Conservation (phyloP, 139 green algal genomes). For the Marvania coccoides region DNA sequence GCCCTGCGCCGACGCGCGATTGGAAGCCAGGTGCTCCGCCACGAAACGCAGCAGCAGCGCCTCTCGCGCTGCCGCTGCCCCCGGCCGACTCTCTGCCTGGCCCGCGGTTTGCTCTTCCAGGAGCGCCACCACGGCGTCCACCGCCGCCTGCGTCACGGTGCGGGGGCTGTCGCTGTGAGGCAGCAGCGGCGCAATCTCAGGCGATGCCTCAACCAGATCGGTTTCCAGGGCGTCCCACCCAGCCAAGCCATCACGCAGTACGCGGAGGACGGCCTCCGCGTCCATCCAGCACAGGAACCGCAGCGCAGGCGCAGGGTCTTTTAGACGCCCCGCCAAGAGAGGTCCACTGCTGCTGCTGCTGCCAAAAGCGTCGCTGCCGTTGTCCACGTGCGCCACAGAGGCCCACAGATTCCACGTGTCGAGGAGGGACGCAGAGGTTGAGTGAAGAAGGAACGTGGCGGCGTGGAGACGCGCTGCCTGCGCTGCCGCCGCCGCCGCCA, state of each 20-base stretch:
- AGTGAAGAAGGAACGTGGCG: conserved; percentile 34
- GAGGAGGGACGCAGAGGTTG: conserved; percentile 5
- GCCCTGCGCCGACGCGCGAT: conserved; percentile 9
- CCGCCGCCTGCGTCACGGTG: conserved; percentile 14
- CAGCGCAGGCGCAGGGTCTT: conserved; percentile 31
- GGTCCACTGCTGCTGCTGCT: background rate
- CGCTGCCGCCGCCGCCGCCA: background rate
- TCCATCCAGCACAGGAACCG: conserved; percentile 27
- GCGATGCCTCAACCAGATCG: conserved; percentile 18
- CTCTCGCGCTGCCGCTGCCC: background rate
- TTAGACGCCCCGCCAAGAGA: background rate
- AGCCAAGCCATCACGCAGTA: conserved; percentile 31
- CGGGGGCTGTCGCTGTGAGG: background rate
- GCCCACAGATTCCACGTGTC: conserved; percentile 23
- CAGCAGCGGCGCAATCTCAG: background rate
- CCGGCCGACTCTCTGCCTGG: too few species aligned
- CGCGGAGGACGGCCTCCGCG: conserved; percentile 13
- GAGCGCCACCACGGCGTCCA: conserved; percentile 33
- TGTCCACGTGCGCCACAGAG: conserved; percentile 3
- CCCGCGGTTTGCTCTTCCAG: background rate
- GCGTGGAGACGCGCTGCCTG: conserved; percentile 20
- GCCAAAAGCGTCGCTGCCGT: background rate
- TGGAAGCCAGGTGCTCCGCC: conserved; percentile 21
- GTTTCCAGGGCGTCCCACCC: conserved; percentile 43
- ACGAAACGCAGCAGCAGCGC: conserved; percentile 27